Evolutionary conservation across 139 green algal species (phyloP), one percentile per base, ranked within the genome.

Genomic region (Chlamydomonas asymmetrica): DNA sequence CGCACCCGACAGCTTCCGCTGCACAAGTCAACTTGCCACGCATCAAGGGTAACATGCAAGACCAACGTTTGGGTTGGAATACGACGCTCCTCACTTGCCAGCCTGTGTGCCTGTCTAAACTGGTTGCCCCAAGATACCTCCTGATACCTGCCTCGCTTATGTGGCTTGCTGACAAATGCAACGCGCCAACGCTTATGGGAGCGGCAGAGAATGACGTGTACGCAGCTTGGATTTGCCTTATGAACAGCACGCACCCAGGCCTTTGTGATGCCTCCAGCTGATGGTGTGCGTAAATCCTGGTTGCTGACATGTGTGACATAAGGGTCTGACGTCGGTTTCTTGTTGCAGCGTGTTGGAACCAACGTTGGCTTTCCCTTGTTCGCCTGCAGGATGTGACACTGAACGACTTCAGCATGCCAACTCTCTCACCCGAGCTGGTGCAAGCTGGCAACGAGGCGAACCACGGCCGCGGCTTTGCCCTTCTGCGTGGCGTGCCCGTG

Each of bases 401-500:
- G n/a, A 63, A 38, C 3, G 83, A 91, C n/a, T 86, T 91, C 34
- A 35, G 45, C 0, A 71, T 91, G 63, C 84, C 87, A 39, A 87
- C 79, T 18, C 77, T 92, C 35, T 84, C 81, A 1, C 75, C 76
- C 18, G 75, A 73, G 52, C 71, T 89, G 71, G 23, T 68, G n/a
- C 43, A 71, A 4, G 72, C 82, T 20, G 45, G 63, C 7, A 48
- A 80, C 27, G 62, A 86, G 61, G 86, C 89, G 41, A 66, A 84
- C 40, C 50, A 54, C 18, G 89, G 83, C 37, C 79, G 85, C 23
- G 89, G 89, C 54, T 93, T 90, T 71, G 78, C 82, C 34, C 80
- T 93, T 29, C 61, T 92, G 22, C 76, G 84, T 0, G 81, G 84
- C n/a, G 72, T 91, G 52, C 87, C 87, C 10, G 80, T 90, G 40